These are phyloP conservation scores for Xylaria arbuscula DNA, from an alignment of 2,329 filamentous ascomycete genomes.

Conservation along the genomic window DNA sequence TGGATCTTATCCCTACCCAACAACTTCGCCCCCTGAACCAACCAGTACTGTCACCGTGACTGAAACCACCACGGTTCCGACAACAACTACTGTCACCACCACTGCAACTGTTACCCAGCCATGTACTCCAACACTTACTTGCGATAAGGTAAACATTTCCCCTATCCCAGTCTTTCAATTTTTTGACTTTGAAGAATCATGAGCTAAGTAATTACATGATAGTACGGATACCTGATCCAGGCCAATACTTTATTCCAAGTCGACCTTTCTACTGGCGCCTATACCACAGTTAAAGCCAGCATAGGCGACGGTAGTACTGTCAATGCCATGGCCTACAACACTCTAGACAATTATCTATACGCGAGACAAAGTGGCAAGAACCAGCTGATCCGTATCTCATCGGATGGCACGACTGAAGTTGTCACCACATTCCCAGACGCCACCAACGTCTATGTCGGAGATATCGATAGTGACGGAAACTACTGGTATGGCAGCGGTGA, in stretches of 20 bases:
- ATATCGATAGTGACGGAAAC: slow-evolving; percentile 39
- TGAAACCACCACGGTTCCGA: slow-evolving; percentile 27
- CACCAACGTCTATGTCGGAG: slow-evolving; percentile 33
- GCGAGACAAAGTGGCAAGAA: slow-evolving; percentile 14
- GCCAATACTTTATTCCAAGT: slow-evolving; percentile 32
- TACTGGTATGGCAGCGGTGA: slow-evolving; percentile 33
- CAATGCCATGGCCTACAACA: slow-evolving; percentile 46
- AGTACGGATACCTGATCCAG: slow-evolving; percentile 39
- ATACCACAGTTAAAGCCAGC: slow-evolving; percentile 8
- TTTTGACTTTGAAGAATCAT: not conserved
- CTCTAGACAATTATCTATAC: slow-evolving; percentile 44
- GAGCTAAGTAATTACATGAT: slow-evolving; percentile 8
- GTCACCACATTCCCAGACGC: slow-evolving; percentile 27
- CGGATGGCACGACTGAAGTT: slow-evolving; percentile 30
- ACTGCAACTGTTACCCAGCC: slow-evolving; percentile 31
- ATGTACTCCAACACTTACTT: slow-evolving; percentile 29
- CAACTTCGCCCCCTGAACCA: slow-evolving; percentile 11
- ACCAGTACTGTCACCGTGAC: slow-evolving; percentile 29
- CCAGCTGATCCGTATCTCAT: slow-evolving; percentile 42
- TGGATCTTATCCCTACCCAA: slow-evolving; percentile 6
- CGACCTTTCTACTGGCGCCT: slow-evolving; percentile 30
- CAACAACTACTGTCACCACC: slow-evolving; percentile 27
- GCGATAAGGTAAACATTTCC: slow-evolving; percentile 20
- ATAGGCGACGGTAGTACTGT: slow-evolving; percentile 34
- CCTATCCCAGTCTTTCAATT: not conserved